Percentiles rank a stretch among this genome's conserved stretches.
phyloP scores from a whole-genome alignment of 1,139 yeast genomes.

The Magnusiomyces ingens region DNA sequence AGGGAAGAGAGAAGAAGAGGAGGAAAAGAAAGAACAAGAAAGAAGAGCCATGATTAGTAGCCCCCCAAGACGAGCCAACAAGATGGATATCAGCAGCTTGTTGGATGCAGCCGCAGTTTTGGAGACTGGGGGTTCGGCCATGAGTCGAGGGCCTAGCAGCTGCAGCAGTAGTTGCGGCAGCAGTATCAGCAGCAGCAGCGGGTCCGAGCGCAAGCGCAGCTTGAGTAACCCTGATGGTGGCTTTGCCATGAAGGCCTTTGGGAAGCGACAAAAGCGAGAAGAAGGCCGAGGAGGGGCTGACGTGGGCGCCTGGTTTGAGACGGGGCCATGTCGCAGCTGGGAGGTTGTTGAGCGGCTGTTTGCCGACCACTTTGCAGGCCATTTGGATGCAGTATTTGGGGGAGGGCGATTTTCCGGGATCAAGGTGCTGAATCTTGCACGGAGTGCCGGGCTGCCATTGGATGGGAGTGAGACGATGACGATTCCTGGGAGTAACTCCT shows the following conservation, averaged over 20 bases:
- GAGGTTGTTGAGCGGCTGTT: conserved; percentile 12
- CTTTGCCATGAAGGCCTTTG: no score
- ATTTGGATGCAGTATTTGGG: conserved; percentile 9
- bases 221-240: no score
- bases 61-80: conserved; percentile 7
- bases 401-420: conserved; percentile 11
- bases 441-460: conserved; percentile 10
- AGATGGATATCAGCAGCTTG: conserved; percentile 27
- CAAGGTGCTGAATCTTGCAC: conserved; percentile 10
- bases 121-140: conserved; percentile 11
- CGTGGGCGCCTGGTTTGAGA: conserved; percentile 5
- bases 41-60: background rate
- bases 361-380: conserved; percentile 9
- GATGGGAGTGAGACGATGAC: conserved; percentile 14
- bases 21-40: background rate
- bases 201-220: no score
- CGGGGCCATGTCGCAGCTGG: conserved; percentile 11
- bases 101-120: conserved; percentile 27
- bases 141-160: no score
- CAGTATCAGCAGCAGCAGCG: no score
- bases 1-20: background rate
- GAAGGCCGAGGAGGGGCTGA: background rate
- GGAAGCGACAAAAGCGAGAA: conserved; percentile 1
- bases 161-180: no score
- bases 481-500: conserved; percentile 10